Percentiles rank a stretch among this genome's conserved stretches.
These are phyloP conservation scores for Chrysoporthe deuterocubensis DNA, from an alignment of 2,329 filamentous ascomycete species.

Conservation along the genomic window DNA sequence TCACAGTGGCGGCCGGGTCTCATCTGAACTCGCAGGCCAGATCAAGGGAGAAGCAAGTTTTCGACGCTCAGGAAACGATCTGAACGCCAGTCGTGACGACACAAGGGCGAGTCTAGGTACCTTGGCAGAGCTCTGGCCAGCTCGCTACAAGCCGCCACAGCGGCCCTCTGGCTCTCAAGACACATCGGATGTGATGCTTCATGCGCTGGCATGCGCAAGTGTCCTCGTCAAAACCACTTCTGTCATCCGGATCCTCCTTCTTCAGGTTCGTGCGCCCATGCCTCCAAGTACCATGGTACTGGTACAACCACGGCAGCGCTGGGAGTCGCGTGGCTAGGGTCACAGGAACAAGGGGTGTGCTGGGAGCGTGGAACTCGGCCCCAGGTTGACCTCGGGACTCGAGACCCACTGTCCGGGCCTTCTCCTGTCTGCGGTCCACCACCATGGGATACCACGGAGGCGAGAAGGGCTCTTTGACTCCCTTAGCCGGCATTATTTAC, in stretches of 20 bases:
- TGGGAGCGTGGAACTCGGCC: background rate
- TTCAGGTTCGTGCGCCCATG: background rate
- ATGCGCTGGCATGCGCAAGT: slow-evolving; percentile 1
- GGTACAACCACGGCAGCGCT: background rate
- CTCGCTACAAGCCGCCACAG: background rate
- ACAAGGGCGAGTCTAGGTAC: background rate
- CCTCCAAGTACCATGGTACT: background rate
- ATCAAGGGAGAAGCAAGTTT: background rate
- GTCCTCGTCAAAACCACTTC: background rate
- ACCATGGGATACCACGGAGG: background rate
- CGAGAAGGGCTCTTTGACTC: background rate
- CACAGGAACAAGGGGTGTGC: background rate
- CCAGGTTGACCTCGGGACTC: slow-evolving; percentile 6
- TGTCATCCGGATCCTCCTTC: background rate
- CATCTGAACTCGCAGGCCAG: background rate
- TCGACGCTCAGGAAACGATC: background rate
- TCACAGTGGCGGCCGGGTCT: slow-evolving; percentile 21
- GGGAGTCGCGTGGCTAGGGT: background rate
- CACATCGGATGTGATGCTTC: background rate
- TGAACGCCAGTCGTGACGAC: background rate
- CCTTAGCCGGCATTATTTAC: slow-evolving; percentile 1
- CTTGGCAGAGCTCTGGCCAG: background rate
- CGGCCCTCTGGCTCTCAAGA: background rate
- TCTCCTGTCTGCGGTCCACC: slow-evolving; percentile 5
- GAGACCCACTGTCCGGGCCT: background rate